phyloP scores from a whole-genome alignment of 495 filamentous ascomycete species.

The Bathelium albidoporum region DNA sequence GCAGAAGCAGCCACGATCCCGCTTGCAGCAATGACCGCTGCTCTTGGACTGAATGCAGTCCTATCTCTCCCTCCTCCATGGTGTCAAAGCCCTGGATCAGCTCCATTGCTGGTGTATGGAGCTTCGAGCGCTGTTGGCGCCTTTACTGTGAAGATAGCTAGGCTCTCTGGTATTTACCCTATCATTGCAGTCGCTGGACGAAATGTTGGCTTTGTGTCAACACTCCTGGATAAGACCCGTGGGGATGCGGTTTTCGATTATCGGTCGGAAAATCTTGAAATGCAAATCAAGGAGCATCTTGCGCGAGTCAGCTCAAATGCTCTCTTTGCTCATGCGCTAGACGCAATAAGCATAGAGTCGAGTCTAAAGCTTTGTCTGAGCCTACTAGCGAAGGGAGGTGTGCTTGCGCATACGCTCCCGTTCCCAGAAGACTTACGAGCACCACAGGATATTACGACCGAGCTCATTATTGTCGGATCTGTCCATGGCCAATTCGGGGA shows the following conservation, averaged over 20 bases:
- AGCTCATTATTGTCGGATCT: too few species aligned
- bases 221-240: too few species aligned
- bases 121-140: conserved; percentile 32
- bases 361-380: too few species aligned
- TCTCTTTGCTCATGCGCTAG: too few species aligned
- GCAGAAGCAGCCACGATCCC: conserved; percentile 36
- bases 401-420: too few species aligned
- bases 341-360: too few species aligned
- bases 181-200: conserved; percentile 30
- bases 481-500: too few species aligned
- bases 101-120: conserved; percentile 32
- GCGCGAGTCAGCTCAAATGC: not conserved
- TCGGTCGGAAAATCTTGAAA: conserved; percentile 23
- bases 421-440: too few species aligned
- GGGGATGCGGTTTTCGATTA: conserved; percentile 35
- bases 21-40: conserved; percentile 34
- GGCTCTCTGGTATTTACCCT: conserved; percentile 30
- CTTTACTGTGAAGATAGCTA: conserved; percentile 33
- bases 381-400: too few species aligned
- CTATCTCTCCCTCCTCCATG: not conserved
- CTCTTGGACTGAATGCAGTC: conserved; percentile 28
- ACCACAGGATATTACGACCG: too few species aligned
- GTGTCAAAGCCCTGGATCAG: not conserved
- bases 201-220: conserved; percentile 24
- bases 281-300: conserved; percentile 27